phyloP scores from a whole-genome alignment of 2,329 filamentous ascomycete species.

The Aspergillus proliferans region DNA sequence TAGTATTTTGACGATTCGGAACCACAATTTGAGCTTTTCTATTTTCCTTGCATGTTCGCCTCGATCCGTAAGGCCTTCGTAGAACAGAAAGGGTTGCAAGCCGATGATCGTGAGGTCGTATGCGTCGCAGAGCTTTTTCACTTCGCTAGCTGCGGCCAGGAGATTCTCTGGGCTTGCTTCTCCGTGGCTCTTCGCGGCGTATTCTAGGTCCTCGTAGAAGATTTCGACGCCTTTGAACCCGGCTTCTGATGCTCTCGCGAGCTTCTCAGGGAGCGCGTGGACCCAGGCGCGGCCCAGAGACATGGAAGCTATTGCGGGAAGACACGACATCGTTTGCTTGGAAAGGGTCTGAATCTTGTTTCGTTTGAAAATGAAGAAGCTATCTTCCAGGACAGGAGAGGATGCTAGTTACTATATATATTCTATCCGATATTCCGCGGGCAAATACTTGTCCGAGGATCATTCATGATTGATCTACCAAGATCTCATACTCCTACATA shows the following conservation, averaged over 20 bases:
- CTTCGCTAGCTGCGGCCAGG: conserved; percentile 52
- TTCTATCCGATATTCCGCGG: background rate
- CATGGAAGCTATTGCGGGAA: conserved; percentile 64
- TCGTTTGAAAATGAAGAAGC: no score
- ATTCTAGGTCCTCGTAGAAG: conserved; percentile 69
- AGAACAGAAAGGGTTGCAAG: conserved; percentile 70
- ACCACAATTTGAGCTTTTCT: conserved; percentile 60
- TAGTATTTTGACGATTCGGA: conserved; percentile 58
- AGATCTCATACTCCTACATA: background rate
- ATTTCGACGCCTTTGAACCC: conserved; percentile 67
- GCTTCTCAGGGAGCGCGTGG: conserved; percentile 60
- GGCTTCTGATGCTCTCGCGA: conserved; percentile 58
- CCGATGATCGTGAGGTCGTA: conserved; percentile 35
- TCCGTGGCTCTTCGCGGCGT: conserved; percentile 49
- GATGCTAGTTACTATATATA: no score
- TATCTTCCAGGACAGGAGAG: no score
- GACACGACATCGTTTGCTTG: no score
- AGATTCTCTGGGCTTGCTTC: conserved; percentile 42
- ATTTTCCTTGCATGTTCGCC: conserved; percentile 49
- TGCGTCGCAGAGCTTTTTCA: conserved; percentile 43
- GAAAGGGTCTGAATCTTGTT: no score
- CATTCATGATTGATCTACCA: background rate
- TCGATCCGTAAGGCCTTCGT: conserved; percentile 64
- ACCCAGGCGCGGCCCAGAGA: conserved; percentile 66
- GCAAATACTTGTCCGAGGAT: background rate